phyloP scores from a whole-genome alignment of 371 early-diverging fungal genomes.

The Synchytrium microbalum region DNA sequence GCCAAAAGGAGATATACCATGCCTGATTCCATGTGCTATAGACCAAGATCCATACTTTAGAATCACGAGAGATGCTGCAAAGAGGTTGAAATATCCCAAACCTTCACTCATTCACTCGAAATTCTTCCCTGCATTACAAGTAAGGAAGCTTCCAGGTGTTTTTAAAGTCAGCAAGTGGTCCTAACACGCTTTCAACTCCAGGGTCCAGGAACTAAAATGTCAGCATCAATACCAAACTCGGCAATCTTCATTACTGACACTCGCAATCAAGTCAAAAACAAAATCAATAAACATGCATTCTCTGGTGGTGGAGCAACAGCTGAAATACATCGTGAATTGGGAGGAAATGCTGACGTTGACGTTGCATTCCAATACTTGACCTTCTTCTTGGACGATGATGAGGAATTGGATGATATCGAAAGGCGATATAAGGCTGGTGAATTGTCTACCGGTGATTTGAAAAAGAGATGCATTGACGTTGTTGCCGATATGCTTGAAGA shows the following conservation, averaged over 20 bases:
- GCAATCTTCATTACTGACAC: slow-evolving; percentile 97
- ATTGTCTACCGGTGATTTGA: slow-evolving; percentile 88
- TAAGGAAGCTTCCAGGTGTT: slow-evolving; percentile 4
- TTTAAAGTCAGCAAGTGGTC: too few relatives aligned
- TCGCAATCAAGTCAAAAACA: slow-evolving; percentile 92
- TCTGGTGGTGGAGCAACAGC: slow-evolving; percentile 94
- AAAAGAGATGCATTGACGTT: slow-evolving; percentile 85
- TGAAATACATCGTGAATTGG: slow-evolving; percentile 82
- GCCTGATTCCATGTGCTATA: slow-evolving; percentile 98
- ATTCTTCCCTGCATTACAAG: slow-evolving; percentile 96
- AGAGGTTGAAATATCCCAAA: slow-evolving; percentile 91
- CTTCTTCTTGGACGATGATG: slow-evolving; percentile 97
- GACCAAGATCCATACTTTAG: slow-evolving; percentile 99
- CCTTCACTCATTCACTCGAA: slow-evolving; percentile 91
- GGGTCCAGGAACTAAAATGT: slow-evolving; percentile 98
- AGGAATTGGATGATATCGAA: slow-evolving; percentile 68
- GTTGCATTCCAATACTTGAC: slow-evolving; percentile 94
- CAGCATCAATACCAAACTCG: slow-evolving; percentile 82
- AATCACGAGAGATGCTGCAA: slow-evolving; percentile 95
- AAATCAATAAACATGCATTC: slow-evolving; percentile 96
- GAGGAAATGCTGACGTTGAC: slow-evolving; percentile 97
- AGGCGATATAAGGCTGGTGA: slow-evolving; percentile 80
- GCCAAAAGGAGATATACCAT: slow-evolving; percentile 78
- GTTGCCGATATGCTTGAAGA: slow-evolving; percentile 76
- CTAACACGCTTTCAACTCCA: slow-evolving; percentile 23